Evolutionary conservation across 345 rosid genomes (phyloP).

Genomic region (Syzygium aqueum): DNA sequence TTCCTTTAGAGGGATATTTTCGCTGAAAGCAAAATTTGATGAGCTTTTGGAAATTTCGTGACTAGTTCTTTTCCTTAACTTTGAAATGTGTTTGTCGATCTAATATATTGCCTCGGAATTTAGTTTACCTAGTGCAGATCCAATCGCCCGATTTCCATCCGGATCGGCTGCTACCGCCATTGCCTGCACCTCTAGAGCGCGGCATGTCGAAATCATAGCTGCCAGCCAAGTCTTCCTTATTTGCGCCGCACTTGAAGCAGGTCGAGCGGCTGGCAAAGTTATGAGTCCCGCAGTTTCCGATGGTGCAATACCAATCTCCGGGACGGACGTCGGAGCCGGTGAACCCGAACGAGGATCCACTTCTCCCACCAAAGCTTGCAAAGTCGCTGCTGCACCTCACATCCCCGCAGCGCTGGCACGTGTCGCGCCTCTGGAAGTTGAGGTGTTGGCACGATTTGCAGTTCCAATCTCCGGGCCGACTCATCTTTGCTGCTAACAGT

Average conservation of each 20-base stretch:
- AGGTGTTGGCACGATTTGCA: constrained; percentile 71
- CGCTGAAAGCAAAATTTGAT: background rate
- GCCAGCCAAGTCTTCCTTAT: constrained; percentile 48
- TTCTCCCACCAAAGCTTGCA: constrained; percentile 29
- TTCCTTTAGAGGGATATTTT: background rate
- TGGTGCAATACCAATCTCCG: constrained; percentile 89
- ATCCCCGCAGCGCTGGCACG: constrained; percentile 62
- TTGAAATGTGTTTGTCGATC: background rate
- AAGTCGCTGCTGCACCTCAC: constrained; percentile 22
- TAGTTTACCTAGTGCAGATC: constrained; percentile 64
- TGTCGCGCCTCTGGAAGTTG: constrained; percentile 74
- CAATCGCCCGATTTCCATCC: constrained; percentile 91
- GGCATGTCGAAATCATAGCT: constrained; percentile 31
- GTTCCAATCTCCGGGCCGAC: constrained; percentile 90
- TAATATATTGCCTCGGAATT: background rate
- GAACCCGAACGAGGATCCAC: constrained; percentile 57
- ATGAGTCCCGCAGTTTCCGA: constrained; percentile 77
- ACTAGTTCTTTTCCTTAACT: background rate
- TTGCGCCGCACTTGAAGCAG: constrained; percentile 85
- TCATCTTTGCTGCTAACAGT: constrained; percentile 12
- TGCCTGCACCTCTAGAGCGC: constrained; percentile 30
- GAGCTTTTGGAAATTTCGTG: background rate
- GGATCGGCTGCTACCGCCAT: constrained; percentile 30
- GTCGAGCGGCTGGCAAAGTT: constrained; percentile 87
- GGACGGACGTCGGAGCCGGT: constrained; percentile 92